These are phyloP conservation scores for Amaranthus palmeri DNA, from an alignment of 148 eudicot species.

Conservation along the genomic window DNA sequence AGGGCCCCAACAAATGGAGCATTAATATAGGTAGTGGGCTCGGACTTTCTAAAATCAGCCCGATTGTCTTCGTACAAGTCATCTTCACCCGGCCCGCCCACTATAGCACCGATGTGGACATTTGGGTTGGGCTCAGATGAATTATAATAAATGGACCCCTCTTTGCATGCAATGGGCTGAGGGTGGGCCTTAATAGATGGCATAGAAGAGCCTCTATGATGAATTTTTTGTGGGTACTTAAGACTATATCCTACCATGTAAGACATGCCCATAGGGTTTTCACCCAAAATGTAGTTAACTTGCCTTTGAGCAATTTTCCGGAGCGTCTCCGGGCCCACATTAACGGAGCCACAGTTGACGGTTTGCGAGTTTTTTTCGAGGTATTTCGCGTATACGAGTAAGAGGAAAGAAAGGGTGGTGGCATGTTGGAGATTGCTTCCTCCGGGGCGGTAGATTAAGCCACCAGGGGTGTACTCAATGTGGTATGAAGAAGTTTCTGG, in stretches of 20 bases:
- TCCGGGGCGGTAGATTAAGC: conserved; percentile 76
- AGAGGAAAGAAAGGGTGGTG: conserved; percentile 70
- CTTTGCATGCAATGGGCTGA: conserved; percentile 56
- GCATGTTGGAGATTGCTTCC: conserved; percentile 88
- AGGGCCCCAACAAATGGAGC: conserved; percentile 92
- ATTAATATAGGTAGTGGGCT: conserved; percentile 92
- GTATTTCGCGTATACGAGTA: conserved; percentile 68
- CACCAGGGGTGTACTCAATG: conserved; percentile 74
- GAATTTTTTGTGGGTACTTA: conserved; percentile 61
- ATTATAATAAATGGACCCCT: conserved; percentile 68
- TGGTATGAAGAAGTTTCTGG: conserved; percentile 70
- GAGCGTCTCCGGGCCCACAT: conserved; percentile 41
- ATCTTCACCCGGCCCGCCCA: conserved; percentile 85
- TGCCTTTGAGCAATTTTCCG: conserved; percentile 72
- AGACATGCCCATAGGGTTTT: conserved; percentile 81
- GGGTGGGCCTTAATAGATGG: conserved; percentile 71
- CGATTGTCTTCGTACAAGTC: conserved; percentile 68
- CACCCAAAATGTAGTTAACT: conserved; percentile 81
- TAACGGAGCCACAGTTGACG: conserved; percentile 46
- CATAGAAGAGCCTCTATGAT: conserved; percentile 78
- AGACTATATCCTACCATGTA: conserved; percentile 86
- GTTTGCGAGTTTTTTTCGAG: conserved; percentile 42
- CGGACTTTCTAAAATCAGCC: conserved; percentile 70
- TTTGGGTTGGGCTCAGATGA: conserved; percentile 66
- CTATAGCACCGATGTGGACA: conserved; percentile 67